These are phyloP conservation scores for Tarenaya hassleriana DNA, from an alignment of 345 rosid genomes.

Conservation along the genomic window DNA sequence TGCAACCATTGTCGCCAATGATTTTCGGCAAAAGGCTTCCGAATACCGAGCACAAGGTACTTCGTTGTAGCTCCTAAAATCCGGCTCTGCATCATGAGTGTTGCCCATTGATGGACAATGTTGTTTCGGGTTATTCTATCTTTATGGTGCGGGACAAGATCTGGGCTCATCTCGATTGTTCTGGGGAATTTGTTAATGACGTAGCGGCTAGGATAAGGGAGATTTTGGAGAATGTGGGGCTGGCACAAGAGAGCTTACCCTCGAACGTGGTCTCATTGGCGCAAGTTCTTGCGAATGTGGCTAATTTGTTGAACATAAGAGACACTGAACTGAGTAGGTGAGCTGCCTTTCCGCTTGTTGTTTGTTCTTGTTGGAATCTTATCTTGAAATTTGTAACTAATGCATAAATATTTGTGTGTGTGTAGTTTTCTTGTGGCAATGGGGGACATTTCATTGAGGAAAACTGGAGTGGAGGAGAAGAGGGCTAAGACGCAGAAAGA, in stretches of 20 bases:
- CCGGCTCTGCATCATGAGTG: background rate
- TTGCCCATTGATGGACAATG: background rate
- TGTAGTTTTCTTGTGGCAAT: slow-evolving; percentile 80
- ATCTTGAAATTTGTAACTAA: slow-evolving; percentile 2
- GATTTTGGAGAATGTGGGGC: slow-evolving; percentile 71
- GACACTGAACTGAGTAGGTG: slow-evolving; percentile 92
- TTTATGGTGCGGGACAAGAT: background rate
- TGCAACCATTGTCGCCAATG: slow-evolving; percentile 77
- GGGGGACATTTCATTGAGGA: slow-evolving; percentile 82
- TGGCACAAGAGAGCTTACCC: slow-evolving; percentile 77
- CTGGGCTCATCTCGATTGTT: background rate
- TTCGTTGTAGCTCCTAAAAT: background rate
- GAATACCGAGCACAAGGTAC: slow-evolving; percentile 90
- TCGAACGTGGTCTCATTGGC: slow-evolving; percentile 81
- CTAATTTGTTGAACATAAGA: slow-evolving; percentile 81
- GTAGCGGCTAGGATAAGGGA: slow-evolving; percentile 83
- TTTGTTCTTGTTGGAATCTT: background rate
- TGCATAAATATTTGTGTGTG: slow-evolving; percentile 14
- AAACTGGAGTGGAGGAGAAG: slow-evolving; percentile 87
- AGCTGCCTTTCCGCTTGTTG: slow-evolving; percentile 8
- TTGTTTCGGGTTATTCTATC: background rate
- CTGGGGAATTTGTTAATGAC: slow-evolving; percentile 22
- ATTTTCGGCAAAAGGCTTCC: slow-evolving; percentile 80
- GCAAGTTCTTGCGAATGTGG: slow-evolving; percentile 86
- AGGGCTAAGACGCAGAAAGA: slow-evolving; percentile 83